phyloP scores from a whole-genome alignment of 768 basidiomycete genomes.

The Lepiota brunneoincarnata region DNA sequence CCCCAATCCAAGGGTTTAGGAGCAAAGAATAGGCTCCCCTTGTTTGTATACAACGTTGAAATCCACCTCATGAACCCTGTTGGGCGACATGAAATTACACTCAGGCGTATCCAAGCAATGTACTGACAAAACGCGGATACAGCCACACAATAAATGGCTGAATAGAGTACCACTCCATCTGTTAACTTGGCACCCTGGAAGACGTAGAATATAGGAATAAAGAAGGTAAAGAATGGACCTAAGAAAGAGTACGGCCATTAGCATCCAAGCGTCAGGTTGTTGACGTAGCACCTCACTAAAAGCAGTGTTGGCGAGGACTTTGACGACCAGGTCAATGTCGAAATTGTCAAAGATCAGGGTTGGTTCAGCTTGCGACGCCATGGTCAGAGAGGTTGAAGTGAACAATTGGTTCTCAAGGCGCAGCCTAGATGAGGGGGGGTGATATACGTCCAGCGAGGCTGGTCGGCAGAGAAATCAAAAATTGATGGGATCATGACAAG shows the following conservation, averaged over 20 bases:
- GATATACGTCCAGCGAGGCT: neutral
- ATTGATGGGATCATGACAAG: neutral
- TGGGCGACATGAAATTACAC: neutral
- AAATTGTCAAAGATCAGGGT: slow-evolving; percentile 64
- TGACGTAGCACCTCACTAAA: slow-evolving; percentile 57
- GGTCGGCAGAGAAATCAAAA: neutral
- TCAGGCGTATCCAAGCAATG: neutral
- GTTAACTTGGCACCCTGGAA: slow-evolving; percentile 61
- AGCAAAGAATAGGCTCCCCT: slow-evolving; percentile 59
- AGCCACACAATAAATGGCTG: slow-evolving; percentile 53
- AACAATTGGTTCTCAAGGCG: slow-evolving; percentile 21
- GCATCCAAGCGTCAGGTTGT: neutral
- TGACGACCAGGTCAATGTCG: slow-evolving; percentile 76
- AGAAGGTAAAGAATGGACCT: slow-evolving; percentile 85
- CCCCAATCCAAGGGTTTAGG: slow-evolving; percentile 75
- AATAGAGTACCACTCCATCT: slow-evolving; percentile 49
- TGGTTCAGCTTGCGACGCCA: slow-evolving; percentile 33
- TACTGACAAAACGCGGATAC: slow-evolving; percentile 70
- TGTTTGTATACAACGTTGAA: slow-evolving; percentile 73
- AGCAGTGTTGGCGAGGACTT: slow-evolving; percentile 72
- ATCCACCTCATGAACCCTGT: slow-evolving; percentile 70
- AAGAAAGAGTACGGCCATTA: slow-evolving; percentile 3
- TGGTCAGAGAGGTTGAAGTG: slow-evolving; percentile 16
- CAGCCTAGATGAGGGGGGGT: slow-evolving; percentile 20
- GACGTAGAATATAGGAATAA: slow-evolving; percentile 75